Evolutionary conservation across 1,284 basidiomycete genomes (phyloP).

Genomic region (Bondarzewia mesenterica): DNA sequence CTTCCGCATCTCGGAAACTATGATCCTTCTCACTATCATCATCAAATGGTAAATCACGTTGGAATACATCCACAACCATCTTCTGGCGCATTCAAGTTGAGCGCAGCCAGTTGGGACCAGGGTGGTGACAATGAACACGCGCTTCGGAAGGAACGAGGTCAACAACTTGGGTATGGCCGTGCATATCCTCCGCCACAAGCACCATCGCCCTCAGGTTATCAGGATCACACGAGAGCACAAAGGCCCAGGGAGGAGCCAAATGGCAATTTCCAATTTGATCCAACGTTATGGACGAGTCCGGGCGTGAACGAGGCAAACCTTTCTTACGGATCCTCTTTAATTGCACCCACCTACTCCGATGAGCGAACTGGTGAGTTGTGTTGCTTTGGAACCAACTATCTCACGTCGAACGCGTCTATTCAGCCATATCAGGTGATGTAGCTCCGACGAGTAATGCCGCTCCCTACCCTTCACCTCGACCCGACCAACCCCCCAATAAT

Average conservation of each 20-base stretch:
- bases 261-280: slow-evolving; percentile 3
- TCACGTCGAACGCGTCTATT: slow-evolving; percentile 2
- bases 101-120: slow-evolving; percentile 24
- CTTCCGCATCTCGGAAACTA: slow-evolving; percentile 12
- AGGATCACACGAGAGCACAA: slow-evolving; percentile 5
- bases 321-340: slow-evolving; percentile 28
- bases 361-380: slow-evolving; percentile 33
- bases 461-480: slow-evolving; percentile 10
- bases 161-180: slow-evolving; percentile 22
- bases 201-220: slow-evolving; percentile 4
- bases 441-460: slow-evolving; percentile 4
- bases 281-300: slow-evolving; percentile 8
- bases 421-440: slow-evolving; percentile 11
- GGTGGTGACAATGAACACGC: slow-evolving; percentile 26
- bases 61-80: slow-evolving; percentile 5
- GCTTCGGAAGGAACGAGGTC: slow-evolving; percentile 23
- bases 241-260: slow-evolving; percentile 9
- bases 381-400: neutral
- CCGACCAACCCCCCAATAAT: slow-evolving; percentile 9
- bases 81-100: slow-evolving; percentile 11
- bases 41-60: slow-evolving; percentile 6
- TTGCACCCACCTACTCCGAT: slow-evolving; percentile 35
- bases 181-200: neutral
- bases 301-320: slow-evolving; percentile 16
- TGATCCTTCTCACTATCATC: slow-evolving; percentile 6